A percentile compares a stretch with the other conserved stretches of the same genome.
phyloP scores from a whole-genome alignment of 2,329 filamentous ascomycete species.

The Aspergillus transmontanensis region DNA sequence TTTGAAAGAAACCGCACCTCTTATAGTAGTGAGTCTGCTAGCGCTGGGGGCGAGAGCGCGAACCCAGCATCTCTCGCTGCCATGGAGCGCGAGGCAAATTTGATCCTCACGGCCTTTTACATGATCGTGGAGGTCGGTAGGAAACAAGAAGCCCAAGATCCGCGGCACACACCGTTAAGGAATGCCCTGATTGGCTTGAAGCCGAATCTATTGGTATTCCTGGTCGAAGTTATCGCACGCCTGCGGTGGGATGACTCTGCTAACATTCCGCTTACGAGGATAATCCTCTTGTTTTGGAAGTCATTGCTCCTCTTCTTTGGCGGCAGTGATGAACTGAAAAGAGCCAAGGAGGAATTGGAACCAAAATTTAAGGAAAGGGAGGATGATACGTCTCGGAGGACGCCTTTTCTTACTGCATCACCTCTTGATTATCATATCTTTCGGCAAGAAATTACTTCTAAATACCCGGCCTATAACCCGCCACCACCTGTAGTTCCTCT shows the following conservation, averaged over 20 bases:
- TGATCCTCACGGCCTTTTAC: slow-evolving; percentile 48
- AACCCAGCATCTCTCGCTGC: slow-evolving; percentile 38
- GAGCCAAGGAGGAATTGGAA: slow-evolving; percentile 70
- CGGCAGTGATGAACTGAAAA: slow-evolving; percentile 70
- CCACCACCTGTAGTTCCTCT: slow-evolving; percentile 80
- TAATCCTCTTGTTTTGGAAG: slow-evolving; percentile 90
- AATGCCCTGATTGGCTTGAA: slow-evolving; percentile 56
- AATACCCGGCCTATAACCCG: slow-evolving; percentile 95
- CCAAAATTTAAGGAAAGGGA: slow-evolving; percentile 53
- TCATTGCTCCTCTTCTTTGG: slow-evolving; percentile 84
- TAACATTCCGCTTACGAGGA: slow-evolving; percentile 62
- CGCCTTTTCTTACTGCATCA: slow-evolving; percentile 85
- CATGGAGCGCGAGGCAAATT: slow-evolving; percentile 43
- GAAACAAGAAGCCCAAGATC: slow-evolving; percentile 34
- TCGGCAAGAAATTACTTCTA: slow-evolving; percentile 93
- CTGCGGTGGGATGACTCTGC: slow-evolving; percentile 68
- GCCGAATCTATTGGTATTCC: slow-evolving; percentile 70
- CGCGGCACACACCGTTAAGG: slow-evolving; percentile 26
- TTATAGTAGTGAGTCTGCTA: slow-evolving; percentile 26
- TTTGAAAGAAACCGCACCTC: slow-evolving; percentile 41
- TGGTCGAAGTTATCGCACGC: slow-evolving; percentile 69
- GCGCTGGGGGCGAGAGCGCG: slow-evolving; percentile 33
- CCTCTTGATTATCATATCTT: slow-evolving; percentile 96
- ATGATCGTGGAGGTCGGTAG: slow-evolving; percentile 45
- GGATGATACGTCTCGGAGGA: slow-evolving; percentile 56